These are phyloP conservation scores for Cyberlindnera euphorbiiphila DNA, from an alignment of 805 yeast genomes.

Conservation along the genomic window DNA sequence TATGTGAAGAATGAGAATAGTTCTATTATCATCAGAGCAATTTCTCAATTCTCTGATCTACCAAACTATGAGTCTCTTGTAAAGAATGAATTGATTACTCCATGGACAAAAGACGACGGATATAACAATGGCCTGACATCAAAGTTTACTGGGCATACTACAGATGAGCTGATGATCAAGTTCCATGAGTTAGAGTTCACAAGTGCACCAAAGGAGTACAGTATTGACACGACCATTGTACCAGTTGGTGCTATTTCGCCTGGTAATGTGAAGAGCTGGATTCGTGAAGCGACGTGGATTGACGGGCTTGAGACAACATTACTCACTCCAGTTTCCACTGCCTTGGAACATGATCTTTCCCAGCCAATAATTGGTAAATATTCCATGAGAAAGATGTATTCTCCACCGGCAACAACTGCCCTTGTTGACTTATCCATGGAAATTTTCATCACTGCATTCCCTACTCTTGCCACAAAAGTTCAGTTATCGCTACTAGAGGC, in stretches of 20 bases:
- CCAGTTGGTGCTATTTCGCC: constrained; percentile 32
- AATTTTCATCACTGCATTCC: constrained; percentile 66
- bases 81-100: constrained; percentile 19
- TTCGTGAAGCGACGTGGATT: constrained; percentile 32
- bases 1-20: constrained; percentile 23
- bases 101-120: constrained; percentile 33
- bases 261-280: constrained; percentile 30
- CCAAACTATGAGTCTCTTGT: constrained; percentile 17
- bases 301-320: constrained; percentile 32
- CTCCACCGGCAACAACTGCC: constrained; percentile 46
- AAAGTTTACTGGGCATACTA: constrained; percentile 34
- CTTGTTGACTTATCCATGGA: constrained; percentile 78
- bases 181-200: constrained; percentile 11
- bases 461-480: constrained; percentile 67
- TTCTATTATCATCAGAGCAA: constrained; percentile 33
- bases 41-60: constrained; percentile 41
- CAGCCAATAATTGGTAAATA: constrained; percentile 28
- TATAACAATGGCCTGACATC: constrained; percentile 53
- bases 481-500: constrained; percentile 87
- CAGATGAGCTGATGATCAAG: constrained; percentile 37
- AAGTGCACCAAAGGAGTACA: constrained; percentile 12
- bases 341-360: constrained; percentile 40
- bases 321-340: constrained; percentile 36
- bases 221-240: constrained; percentile 16
- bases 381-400: constrained; percentile 31